A percentile compares a stretch with the other conserved stretches of the same genome.
phyloP scores from a whole-genome alignment of 106 monocot genomes.

The Platanthera zijinensis region DNA sequence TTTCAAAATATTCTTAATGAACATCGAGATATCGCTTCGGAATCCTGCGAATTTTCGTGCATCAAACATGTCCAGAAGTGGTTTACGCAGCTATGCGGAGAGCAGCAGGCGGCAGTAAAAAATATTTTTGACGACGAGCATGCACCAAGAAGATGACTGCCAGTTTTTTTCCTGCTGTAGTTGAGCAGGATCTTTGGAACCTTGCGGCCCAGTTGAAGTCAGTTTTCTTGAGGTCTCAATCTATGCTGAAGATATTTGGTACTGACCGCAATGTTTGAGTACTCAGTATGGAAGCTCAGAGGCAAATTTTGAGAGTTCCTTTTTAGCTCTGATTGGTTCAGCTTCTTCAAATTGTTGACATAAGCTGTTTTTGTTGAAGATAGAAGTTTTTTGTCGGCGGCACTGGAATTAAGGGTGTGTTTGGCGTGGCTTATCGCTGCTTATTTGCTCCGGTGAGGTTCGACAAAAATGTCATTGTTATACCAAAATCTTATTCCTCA shows the following conservation, averaged over 20 bases:
- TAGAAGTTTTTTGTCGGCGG: no score
- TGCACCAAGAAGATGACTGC: neutral
- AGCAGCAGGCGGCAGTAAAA: conserved; percentile 20
- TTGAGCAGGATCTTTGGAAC: neutral
- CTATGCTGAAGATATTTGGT: neutral
- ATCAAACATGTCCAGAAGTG: conserved; percentile 27
- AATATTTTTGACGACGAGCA: neutral
- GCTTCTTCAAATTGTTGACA: no score
- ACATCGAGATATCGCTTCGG: neutral
- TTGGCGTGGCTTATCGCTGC: no score
- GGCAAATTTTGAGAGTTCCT: no score
- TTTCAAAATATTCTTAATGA: conserved; percentile 29
- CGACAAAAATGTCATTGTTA: no score
- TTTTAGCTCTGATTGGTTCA: no score
- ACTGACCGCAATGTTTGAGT: no score
- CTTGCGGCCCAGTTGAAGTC: neutral
- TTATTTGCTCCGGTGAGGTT: no score
- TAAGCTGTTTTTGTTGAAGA: no score
- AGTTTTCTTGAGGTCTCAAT: neutral
- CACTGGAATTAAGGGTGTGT: no score
- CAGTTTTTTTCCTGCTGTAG: neutral
- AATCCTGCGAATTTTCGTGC: conserved; percentile 15
- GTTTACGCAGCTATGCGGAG: conserved; percentile 36
- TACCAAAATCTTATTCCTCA: no score
- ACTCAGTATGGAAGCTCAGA: no score